Conservation (phyloP, 2,329 filamentous ascomycete species). For the Trichoderma arundinaceum region DNA sequence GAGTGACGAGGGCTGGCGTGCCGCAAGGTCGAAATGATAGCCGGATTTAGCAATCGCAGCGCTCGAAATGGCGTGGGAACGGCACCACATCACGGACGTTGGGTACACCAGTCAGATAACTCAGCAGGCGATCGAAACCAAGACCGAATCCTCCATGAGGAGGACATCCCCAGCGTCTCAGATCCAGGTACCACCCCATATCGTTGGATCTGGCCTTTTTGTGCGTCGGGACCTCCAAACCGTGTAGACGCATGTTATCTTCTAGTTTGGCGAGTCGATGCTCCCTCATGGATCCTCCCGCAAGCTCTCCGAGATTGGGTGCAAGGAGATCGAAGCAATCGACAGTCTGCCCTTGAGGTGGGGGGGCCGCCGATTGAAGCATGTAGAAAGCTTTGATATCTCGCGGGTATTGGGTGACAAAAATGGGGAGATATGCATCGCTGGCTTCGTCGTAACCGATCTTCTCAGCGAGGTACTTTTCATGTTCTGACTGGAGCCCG, state of each 20-base stretch:
- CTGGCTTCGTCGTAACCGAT: slow-evolving; percentile 59
- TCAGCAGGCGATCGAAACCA: slow-evolving; percentile 85
- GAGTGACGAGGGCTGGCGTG: slow-evolving; percentile 6
- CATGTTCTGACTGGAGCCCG: slow-evolving; percentile 88
- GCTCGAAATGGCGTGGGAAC: slow-evolving; percentile 77
- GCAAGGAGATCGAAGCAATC: slow-evolving; percentile 91
- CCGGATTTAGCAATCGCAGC: slow-evolving; percentile 60
- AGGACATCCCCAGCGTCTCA: slow-evolving; percentile 87
- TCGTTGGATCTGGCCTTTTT: slow-evolving; percentile 38
- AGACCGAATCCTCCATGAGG: slow-evolving; percentile 91
- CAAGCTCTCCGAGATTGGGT: slow-evolving; percentile 83
- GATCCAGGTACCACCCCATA: slow-evolving; percentile 85
- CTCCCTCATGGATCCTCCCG: slow-evolving; percentile 88
- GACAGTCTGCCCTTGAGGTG: slow-evolving; percentile 61
- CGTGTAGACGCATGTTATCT: slow-evolving; percentile 72
- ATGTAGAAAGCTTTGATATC: slow-evolving; percentile 87
- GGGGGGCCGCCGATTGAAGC: slow-evolving; percentile 46
- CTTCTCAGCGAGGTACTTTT: slow-evolving; percentile 78
- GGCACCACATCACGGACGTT: slow-evolving; percentile 85
- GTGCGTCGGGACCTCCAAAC: slow-evolving; percentile 56
- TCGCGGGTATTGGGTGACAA: slow-evolving; percentile 92
- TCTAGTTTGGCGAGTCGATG: slow-evolving; percentile 72
- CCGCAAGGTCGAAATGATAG: slow-evolving; percentile 15
- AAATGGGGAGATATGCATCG: slow-evolving; percentile 69
- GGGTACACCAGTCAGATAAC: slow-evolving; percentile 79